Conservation (phyloP, 306 rosid genomes). For the Prunus salicina region DNA sequence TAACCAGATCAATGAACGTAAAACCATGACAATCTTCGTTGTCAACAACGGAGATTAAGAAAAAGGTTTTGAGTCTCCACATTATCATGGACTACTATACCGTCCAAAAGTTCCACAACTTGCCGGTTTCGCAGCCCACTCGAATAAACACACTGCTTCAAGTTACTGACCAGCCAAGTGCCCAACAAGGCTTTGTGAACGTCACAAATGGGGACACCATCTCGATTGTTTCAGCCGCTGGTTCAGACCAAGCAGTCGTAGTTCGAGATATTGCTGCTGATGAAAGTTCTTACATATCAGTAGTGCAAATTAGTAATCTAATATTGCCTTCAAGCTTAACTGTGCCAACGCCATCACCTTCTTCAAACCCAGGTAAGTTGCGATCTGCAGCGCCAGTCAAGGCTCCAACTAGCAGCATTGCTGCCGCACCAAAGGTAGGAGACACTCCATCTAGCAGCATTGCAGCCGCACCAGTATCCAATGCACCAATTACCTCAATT, state of each 20-base stretch:
- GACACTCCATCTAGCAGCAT: not conserved
- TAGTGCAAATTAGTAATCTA: not conserved
- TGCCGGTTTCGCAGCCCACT: not conserved
- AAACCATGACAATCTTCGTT: conserved; percentile 26
- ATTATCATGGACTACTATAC: conserved; percentile 35
- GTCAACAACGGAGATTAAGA: conserved; percentile 34
- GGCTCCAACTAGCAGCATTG: not conserved
- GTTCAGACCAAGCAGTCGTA: not conserved
- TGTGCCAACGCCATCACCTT: not conserved
- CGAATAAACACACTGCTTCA: conserved; percentile 28
- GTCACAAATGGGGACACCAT: conserved; percentile 7
- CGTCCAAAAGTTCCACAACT: not conserved
- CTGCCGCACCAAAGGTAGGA: not conserved
- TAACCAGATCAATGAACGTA: conserved; percentile 12
- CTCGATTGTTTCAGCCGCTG: conserved; percentile 15
- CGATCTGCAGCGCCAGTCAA: not conserved
- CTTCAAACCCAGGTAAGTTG: not conserved
- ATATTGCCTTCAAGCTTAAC: not conserved
- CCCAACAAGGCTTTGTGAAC: conserved; percentile 26
- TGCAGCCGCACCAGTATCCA: not conserved
- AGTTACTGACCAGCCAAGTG: conserved; percentile 18
- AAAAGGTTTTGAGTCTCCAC: conserved; percentile 35
- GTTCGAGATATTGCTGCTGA: not conserved
- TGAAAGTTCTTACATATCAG: not conserved
- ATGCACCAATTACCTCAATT: no score